phyloP scores from a whole-genome alignment of 2,329 filamentous ascomycete species.

The Mollisia scopiformis region DNA sequence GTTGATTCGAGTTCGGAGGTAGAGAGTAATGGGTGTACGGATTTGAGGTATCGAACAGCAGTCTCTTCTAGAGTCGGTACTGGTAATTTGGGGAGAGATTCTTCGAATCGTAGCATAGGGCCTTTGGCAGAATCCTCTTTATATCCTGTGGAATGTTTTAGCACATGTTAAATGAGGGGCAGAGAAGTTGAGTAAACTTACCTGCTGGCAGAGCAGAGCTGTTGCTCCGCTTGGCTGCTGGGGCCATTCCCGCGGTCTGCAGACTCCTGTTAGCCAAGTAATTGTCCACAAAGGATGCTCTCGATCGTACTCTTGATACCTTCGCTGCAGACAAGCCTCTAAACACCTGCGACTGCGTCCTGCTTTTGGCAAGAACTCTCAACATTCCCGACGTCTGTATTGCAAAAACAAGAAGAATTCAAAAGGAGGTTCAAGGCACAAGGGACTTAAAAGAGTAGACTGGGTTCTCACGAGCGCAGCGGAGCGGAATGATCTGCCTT shows the following conservation, averaged over 20 bases:
- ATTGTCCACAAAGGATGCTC: neutral
- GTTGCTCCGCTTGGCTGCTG: conserved; percentile 54
- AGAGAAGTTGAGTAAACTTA: conserved; percentile 30
- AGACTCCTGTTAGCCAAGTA: conserved; percentile 22
- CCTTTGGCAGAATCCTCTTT: conserved; percentile 79
- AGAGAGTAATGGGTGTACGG: conserved; percentile 74
- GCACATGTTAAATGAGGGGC: conserved; percentile 13
- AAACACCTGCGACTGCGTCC: conserved; percentile 34
- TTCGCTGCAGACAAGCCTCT: conserved; percentile 33
- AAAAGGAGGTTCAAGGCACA: conserved; percentile 4
- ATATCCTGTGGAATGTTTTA: conserved; percentile 59
- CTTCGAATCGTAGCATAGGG: conserved; percentile 81
- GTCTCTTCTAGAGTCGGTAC: conserved; percentile 85
- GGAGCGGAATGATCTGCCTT: conserved; percentile 8
- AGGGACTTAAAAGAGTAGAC: neutral
- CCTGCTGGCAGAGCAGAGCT: conserved; percentile 57
- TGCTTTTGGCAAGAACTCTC: conserved; percentile 37
- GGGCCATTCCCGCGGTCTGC: conserved; percentile 49
- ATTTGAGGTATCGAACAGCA: conserved; percentile 77
- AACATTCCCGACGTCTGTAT: conserved; percentile 35
- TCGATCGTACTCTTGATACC: conserved; percentile 30
- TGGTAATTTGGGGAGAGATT: conserved; percentile 79
- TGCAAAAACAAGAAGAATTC: conserved; percentile 9
- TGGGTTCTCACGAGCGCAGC: conserved; percentile 15
- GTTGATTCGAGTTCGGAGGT: conserved; percentile 70